Base-by-base conservation (phyloP, 2,329 filamentous ascomycete genomes). In the Aspergillus cejpii region DNA sequence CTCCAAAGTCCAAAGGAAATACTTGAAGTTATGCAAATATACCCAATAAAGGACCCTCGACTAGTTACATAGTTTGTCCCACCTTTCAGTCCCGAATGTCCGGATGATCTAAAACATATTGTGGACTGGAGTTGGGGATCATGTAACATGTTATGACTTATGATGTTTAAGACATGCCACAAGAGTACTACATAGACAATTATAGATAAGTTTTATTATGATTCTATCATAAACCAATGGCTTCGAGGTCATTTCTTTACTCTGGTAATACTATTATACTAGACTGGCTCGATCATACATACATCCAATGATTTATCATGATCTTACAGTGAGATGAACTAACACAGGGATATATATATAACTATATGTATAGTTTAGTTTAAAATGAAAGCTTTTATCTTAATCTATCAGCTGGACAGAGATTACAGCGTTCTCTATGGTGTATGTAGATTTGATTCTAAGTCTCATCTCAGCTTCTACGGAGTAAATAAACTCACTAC, bases 361-460 rank as follows among this genome's bases (percentile, higher is more conserved):
- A n/a, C n/a, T n/a, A n/a, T n/a, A n/a, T n/a, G n/a, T n/a, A n/a
- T n/a, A 15, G 17, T 15, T 14, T 31, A 8, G 28, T 6, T 14
- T 15, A 15, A 15, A 8, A 31, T 15, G 28, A 6, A 31, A 15
- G 14, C 14, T 12, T 15, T 31, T n/a, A n/a, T n/a, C n/a, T n/a
- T 45, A 41, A 47, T 40, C 36, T 38, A 50, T 56, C 51, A 57
- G 50, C 52, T 58, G 50, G 51, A 58, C 53, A 49, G 49, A 53
- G 54, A 50, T 45, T 52, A 48, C 52, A 17, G 15, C 21, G n/a
- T n/a, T n/a, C n/a, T n/a, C n/a, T n/a, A n/a, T n/a, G n/a, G n/a
- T n/a, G n/a, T n/a, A n/a, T n/a, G n/a, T n/a, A n/a, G n/a, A n/a
- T n/a, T n/a, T n/a, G n/a, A n/a, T n/a, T n/a, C n/a, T n/a, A n/a